Base-by-base conservation (phyloP, 2,329 filamentous ascomycete species). In the Sordariomycetes sp. region DNA sequence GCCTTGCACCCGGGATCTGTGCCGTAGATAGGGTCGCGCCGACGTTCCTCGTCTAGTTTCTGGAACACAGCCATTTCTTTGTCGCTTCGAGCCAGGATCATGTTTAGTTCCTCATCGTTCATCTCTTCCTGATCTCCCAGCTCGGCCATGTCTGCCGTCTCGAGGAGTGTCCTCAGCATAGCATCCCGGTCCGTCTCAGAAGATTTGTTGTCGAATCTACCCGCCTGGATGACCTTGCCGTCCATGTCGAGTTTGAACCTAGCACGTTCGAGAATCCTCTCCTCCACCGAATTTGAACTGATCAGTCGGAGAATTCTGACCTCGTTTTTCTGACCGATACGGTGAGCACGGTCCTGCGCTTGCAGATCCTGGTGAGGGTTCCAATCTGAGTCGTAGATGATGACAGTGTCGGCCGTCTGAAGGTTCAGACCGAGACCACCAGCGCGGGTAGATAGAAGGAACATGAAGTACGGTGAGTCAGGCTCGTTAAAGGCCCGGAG, bases 351-450 rank as follows among this genome's bases (percentile, higher is more conserved):
- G 86, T 99, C 94, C 69, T 99, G 94, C 15, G 94, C 94, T 71
- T 99, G 94, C 72, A 99, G 77, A 87, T 99, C 94, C 72, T 99
- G 94, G 69, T 97, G 92, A 68, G 94, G 94, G 71, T 99, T 99
- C 94, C 94, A 99, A 75, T 99, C 94, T 0, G 94, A 99, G 68
- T 99, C 94, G 73, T 96, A 99, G 67, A 99, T 99, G 72, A 99
- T 96, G 74, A 99, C 94, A 1, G 94, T 99, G 71, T 99, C 94
- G 50, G 94, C 94, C 52, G 92, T 96, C 72, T 99, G 94, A 69
- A 99, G 72, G 67, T 99, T 99, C 63, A 99, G 80, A 79, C 94
- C 94, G 12, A 99, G 80, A 81, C 94, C 94, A 85, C 94, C 94
- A 61, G 94, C 94, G 77, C 94, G 92, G 25, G 94, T 99, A 2